Evolutionary conservation across 768 basidiomycete species (phyloP).

Genomic region (Naganishia antarctica): DNA sequence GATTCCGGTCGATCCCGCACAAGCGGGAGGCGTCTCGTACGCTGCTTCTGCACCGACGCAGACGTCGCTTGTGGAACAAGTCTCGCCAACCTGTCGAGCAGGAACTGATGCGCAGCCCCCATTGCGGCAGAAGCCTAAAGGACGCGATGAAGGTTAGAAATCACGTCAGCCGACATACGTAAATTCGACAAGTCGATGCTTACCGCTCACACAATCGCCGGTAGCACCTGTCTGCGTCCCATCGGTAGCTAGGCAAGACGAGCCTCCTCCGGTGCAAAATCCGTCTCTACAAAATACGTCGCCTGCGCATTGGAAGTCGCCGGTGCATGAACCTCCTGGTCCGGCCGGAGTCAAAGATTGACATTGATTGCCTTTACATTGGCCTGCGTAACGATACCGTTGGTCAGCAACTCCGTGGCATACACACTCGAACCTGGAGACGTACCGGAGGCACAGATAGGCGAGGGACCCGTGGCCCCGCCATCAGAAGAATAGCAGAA

Average conservation of each 20-base stretch:
- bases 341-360: not conserved
- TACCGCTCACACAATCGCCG: not conserved
- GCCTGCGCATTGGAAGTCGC: not conserved
- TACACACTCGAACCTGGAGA: too few species aligned
- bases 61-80: not conserved
- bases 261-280: not conserved
- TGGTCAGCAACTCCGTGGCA: not conserved
- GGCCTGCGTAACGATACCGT: not conserved
- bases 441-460: not conserved
- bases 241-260: not conserved
- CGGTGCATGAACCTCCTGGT: not conserved
- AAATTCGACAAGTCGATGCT: too few species aligned
- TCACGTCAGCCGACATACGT: too few species aligned
- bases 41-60: not conserved
- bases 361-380: not conserved
- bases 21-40: not conserved
- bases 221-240: not conserved
- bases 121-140: not conserved
- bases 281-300: not conserved
- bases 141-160: not conserved
- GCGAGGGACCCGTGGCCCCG: not conserved
- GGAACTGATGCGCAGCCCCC: not conserved
- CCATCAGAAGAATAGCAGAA: not conserved
- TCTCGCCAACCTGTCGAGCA: not conserved
- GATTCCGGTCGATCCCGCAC: not conserved